These are phyloP conservation scores for Teratosphaeria gauchensis DNA, from an alignment of 2,329 filamentous ascomycete species.

Conservation along the genomic window DNA sequence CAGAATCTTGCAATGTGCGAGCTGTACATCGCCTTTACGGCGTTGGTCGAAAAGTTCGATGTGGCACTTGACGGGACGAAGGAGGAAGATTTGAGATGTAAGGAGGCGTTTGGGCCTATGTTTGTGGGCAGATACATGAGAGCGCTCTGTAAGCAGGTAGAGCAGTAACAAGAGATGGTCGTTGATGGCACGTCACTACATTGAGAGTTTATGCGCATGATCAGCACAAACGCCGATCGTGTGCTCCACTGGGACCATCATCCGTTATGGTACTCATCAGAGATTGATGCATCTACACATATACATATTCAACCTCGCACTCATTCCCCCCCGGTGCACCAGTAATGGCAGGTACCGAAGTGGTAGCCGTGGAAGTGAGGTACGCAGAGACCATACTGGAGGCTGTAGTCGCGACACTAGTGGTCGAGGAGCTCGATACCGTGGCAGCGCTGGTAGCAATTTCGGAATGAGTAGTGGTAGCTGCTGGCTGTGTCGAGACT, in stretches of 20 bases:
- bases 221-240: neutral
- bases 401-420: neutral
- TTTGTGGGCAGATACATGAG: neutral
- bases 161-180: neutral
- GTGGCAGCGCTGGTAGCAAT: neutral
- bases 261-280: neutral
- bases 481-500: neutral
- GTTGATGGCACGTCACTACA: too few species aligned
- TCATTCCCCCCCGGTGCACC: neutral
- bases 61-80: neutral
- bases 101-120: neutral
- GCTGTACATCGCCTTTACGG: neutral
- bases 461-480: neutral
- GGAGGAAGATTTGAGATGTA: neutral
- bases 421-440: neutral
- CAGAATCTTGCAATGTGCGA: neutral
- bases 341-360: neutral
- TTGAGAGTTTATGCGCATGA: too few species aligned
- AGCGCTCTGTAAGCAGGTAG: neutral
- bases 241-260: neutral
- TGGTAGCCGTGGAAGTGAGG: neutral
- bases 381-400: neutral
- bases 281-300: neutral
- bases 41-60: neutral
- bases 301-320: neutral